These are phyloP conservation scores for Penicilliopsis zonata DNA, from an alignment of 495 filamentous ascomycete species.

Conservation along the genomic window DNA sequence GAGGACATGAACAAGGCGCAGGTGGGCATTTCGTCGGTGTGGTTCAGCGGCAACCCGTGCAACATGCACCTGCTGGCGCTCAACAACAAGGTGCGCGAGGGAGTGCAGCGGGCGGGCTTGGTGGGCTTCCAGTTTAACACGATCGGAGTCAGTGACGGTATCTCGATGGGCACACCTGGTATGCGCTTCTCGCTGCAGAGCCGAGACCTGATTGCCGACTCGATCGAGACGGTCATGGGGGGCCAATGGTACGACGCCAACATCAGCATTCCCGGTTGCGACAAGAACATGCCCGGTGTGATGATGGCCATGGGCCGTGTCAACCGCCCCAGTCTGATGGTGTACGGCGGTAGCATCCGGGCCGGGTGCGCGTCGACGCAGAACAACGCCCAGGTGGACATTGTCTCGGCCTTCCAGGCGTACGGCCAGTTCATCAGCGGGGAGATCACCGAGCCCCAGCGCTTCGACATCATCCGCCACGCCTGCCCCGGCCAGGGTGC, in stretches of 20 bases:
- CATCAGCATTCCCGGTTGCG: slow-evolving; percentile 95
- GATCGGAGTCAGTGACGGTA: slow-evolving; percentile 70
- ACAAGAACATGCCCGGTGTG: slow-evolving; percentile 99
- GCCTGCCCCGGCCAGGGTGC: slow-evolving; percentile 90
- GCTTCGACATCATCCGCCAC: slow-evolving; percentile 89
- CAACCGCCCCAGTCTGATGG: slow-evolving; percentile 90
- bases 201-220: slow-evolving; percentile 91
- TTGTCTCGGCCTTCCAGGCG: slow-evolving; percentile 94
- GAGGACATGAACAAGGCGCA: slow-evolving; percentile 88
- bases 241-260: slow-evolving; percentile 99
- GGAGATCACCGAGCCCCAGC: slow-evolving; percentile 79
- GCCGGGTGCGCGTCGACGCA: slow-evolving; percentile 68
- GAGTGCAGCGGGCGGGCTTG: slow-evolving; percentile 68
- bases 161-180: slow-evolving; percentile 49
- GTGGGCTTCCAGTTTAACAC: slow-evolving; percentile 95
- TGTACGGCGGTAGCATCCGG: slow-evolving; percentile 92
- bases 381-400: slow-evolving; percentile 72
- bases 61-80: slow-evolving; percentile 97
- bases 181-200: slow-evolving; percentile 95
- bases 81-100: slow-evolving; percentile 69
- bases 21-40: slow-evolving; percentile 88
- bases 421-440: slow-evolving; percentile 92
- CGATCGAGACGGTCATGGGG: slow-evolving; percentile 96
- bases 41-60: slow-evolving; percentile 89
- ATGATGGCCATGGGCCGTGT: slow-evolving; percentile 95